Conservation (phyloP, 163 green algal species). For the Coccomyxa subellipsoidea region DNA sequence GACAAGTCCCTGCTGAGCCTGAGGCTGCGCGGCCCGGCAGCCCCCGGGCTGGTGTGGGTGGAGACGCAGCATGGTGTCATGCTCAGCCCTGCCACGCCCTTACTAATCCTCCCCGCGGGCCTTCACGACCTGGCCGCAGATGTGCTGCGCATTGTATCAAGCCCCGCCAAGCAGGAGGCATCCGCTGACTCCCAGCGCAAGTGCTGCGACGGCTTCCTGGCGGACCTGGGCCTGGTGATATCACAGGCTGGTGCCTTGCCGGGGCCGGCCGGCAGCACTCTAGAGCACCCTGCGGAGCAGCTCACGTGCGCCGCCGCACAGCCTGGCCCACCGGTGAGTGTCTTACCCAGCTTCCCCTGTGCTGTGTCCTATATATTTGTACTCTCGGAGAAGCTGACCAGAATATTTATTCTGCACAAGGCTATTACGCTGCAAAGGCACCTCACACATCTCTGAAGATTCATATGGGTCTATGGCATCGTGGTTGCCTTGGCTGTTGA, state of each 20-base stretch:
- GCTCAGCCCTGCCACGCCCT: neutral
- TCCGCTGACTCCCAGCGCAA: neutral
- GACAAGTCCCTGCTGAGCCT: neutral
- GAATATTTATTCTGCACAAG: neutral
- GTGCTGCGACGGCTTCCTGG: conserved; percentile 14
- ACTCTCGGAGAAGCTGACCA: neutral
- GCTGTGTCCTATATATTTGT: no score
- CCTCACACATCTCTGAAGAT: no score
- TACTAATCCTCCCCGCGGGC: conserved; percentile 15
- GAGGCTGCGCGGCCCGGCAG: neutral
- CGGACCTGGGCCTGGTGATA: conserved; percentile 19
- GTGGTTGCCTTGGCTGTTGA: neutral
- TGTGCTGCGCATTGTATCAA: neutral
- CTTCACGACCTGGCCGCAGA: conserved; percentile 12
- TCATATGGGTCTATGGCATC: no score
- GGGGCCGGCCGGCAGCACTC: neutral
- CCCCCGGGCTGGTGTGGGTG: conserved; percentile 12
- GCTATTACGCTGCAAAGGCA: neutral
- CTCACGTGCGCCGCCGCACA: neutral
- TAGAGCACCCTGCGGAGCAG: neutral
- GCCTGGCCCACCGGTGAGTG: neutral
- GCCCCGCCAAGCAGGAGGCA: neutral
- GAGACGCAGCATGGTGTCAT: conserved; percentile 25
- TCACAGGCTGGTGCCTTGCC: neutral
- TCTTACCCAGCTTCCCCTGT: no score